Evolutionary conservation across 495 filamentous ascomycete genomes (phyloP), one percentile per base, ranked within the genome.

Genomic region (Pseudomonodictys pantanalensis): DNA sequence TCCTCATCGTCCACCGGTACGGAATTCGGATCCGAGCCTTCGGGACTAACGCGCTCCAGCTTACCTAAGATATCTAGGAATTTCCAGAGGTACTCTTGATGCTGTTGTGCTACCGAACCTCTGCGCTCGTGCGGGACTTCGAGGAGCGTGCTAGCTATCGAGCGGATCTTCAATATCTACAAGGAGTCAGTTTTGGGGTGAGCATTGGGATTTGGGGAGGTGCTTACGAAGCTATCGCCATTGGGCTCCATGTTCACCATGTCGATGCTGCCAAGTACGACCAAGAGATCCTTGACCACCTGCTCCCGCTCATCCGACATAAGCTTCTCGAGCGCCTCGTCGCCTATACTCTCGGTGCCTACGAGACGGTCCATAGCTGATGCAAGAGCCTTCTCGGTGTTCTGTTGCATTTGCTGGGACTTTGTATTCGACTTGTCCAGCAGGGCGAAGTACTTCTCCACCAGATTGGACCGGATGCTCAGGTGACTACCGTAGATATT

Each of bases 191-290:
- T 86, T 68, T 76, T 74, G 68, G 83, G 83, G 74, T 78, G 54
- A 11, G 48, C n/a, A 50, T 25, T 50, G 29, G 23, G 32, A 41
- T 42, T 8, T 35, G 10, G 28, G 3, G 28, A 11, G 17, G 32
- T 24, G 73, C 80, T 45, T 77, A 84, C 78, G 46, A 92, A 83
- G 46, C 85, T 88, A 41, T 79, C 80, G 17, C 83, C 87, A 66
- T 91, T 92, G 1, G 90, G 87, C 69, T 93, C 89, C 78, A 92
- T 86, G 69, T 89, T 88, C 44, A 88, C 79, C 73, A 89, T 84
- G 51, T 83, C 84, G 65, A 95, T 86, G 28, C 81, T 86, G 12
- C 76, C 76, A 9, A 95, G 71, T 7, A 92, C 81, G 0, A 81
- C 72, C 3, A 92, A 77, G 0, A 95, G 78, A 68, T 87, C 83